Evolutionary conservation across 805 yeast species (phyloP), one percentile per base, ranked within the genome.

Genomic region (Candida odintsovae): DNA sequence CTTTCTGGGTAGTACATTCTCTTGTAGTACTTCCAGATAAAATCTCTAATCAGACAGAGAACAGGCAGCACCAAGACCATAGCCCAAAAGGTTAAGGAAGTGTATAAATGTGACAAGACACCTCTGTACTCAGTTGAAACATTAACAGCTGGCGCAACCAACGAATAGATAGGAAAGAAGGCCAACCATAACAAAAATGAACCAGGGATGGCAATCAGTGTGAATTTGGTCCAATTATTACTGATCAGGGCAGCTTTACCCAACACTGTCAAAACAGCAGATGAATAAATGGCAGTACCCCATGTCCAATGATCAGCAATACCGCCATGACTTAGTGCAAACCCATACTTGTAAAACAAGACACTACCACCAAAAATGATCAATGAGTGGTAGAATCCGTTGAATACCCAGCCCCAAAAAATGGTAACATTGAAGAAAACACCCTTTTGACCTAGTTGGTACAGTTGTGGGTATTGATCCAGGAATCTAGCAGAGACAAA

Each of bases 381-480:
- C 2, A 89, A 87, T 12, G 97, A 88, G 63, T 94, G 99, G 66
- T 80, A 94, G 61, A 94, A 92, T 0, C 99, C 99, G 65, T 94
- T 95, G 43, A 82, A 69, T 40, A 94, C 87, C 99, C 99, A 94
- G 18, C 96, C 87, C 98, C 98, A 92, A 65, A 94, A 94, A 36
- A 90, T 90, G 6, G 80, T 73, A 12, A 90, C 96, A 55, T 92
- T 92, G 70, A 94, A 88, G 60, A 94, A 94, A 46, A 78, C 83
- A 18, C 95, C 86, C 50, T 79, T 72, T 66, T 92, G 97, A 7
- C 99, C 99, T 38, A 94, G 70, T 59, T 83, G 86, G 67, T 95
- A 94, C 42, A 95, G 70, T 60, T 87, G 96, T 0, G 99, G 98
- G 62, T 95, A 95, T 46, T 94, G 78, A 55, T 88, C 94, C 39